Evolutionary conservation across 1,284 basidiomycete genomes (phyloP), one percentile per base, ranked within the genome.

Genomic region (Ceratobasidium papillatum): DNA sequence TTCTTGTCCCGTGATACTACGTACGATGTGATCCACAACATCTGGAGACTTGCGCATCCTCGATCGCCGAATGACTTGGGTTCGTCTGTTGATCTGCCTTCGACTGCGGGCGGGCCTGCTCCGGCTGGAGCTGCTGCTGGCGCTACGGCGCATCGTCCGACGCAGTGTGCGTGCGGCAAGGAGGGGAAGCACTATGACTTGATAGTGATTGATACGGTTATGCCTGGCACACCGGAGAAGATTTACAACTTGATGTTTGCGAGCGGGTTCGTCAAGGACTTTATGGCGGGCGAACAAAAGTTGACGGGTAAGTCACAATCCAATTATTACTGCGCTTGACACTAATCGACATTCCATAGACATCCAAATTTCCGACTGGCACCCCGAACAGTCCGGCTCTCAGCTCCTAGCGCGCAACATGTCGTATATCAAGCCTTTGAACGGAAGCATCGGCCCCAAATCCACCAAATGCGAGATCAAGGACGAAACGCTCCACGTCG

Each of bases 171-270:
- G 0, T 96, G 95, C 82, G 90, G 89, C 0, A 89, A 86, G 80
- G 86, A 88, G 12, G 90, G 90, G 0, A 84, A 86, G 77, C 96
- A 99, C 82, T 91, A 89, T 77, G 78, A 84, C 1, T 93, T 95
- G 80, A 84, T 86, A 3, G 92, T 92, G 11, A 84, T 97, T 83
- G 93, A 96, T 78, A 86, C 87, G 1, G 86, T 91, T 0, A 86
- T 98, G 68, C 94, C 95, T 12, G 94, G 94, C 36, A 92, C 94
- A 0, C 96, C 96, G 0, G 96, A 98, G 80, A 94, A 94, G 84
- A 93, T 99, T 62, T 94, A 98, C 84, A 96, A 96, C 80, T 85
- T 99, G 78, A 94, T 99, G 85, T 99, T 99, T 82, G 91, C 94
- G 72, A 95, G 94, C 82, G 94, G 92, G 32, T 99, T 98, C 84